A percentile compares a stretch with the other conserved stretches of the same genome.
phyloP scores from a whole-genome alignment of 1,139 yeast genomes.

The Sugiyamaella grinbergsii region DNA sequence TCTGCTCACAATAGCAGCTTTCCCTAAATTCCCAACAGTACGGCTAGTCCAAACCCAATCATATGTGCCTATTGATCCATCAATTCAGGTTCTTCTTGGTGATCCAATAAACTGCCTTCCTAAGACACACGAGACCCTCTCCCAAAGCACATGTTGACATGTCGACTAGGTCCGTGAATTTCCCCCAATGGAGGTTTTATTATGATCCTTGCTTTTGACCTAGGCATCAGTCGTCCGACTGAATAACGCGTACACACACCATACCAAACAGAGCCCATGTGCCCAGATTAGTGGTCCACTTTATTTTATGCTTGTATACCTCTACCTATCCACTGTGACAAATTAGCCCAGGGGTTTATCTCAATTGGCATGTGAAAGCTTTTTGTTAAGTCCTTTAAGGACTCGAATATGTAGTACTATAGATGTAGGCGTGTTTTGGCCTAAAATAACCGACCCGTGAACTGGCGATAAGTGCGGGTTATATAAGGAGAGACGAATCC shows the following conservation, averaged over 20 bases:
- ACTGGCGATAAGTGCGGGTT: background rate
- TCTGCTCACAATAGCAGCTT: too few relatives aligned
- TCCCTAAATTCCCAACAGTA: constrained; percentile 1
- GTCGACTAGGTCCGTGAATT: too few relatives aligned
- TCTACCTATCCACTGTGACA: background rate
- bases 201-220: too few relatives aligned
- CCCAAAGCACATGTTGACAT: background rate
- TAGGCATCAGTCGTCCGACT: background rate
- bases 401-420: too few relatives aligned
- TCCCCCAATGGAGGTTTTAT: too few relatives aligned
- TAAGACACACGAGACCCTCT: constrained; percentile 2
- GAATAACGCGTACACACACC: too few relatives aligned
- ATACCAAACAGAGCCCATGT: constrained; percentile 11
- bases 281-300: constrained; percentile 11
- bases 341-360: constrained; percentile 4
- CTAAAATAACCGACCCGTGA: too few relatives aligned
- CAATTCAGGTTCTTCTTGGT: background rate
- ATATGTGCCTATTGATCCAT: background rate
- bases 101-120: constrained; percentile 3
- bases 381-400: too few relatives aligned
- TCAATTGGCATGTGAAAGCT: constrained; percentile 7
- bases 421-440: too few relatives aligned
- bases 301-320: background rate
- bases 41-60: constrained; percentile 4
- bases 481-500: background rate